phyloP scores from a whole-genome alignment of 805 yeast species.

The Candida sakaeoensis region DNA sequence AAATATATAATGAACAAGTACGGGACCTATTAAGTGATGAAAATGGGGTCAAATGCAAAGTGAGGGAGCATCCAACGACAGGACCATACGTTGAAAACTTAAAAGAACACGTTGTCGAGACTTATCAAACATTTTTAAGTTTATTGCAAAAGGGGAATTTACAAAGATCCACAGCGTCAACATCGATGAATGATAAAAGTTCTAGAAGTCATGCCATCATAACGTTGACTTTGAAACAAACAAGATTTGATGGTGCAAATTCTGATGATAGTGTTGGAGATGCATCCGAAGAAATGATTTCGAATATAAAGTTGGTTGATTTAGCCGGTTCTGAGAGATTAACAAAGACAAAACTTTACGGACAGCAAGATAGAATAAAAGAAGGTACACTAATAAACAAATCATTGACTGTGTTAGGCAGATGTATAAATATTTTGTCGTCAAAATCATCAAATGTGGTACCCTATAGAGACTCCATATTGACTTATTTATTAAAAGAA shows the following conservation, averaged over 20 bases:
- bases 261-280: constrained; percentile 26
- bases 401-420: constrained; percentile 72
- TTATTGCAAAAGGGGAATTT: constrained; percentile 50
- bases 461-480: constrained; percentile 71
- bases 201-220: constrained; percentile 82
- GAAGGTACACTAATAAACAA: constrained; percentile 80
- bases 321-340: constrained; percentile 82
- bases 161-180: constrained; percentile 65
- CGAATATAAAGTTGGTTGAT: constrained; percentile 69
- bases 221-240: constrained; percentile 59
- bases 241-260: constrained; percentile 31
- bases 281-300: constrained; percentile 46
- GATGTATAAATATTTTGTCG: constrained; percentile 51
- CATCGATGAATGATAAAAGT: constrained; percentile 67
- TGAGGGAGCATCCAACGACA: constrained; percentile 62
- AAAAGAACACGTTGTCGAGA: constrained; percentile 47
- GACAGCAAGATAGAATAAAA: constrained; percentile 50
- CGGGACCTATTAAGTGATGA: constrained; percentile 49
- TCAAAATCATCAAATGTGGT: constrained; percentile 43
- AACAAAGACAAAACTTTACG: constrained; percentile 56
- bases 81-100: constrained; percentile 75
- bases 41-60: constrained; percentile 32
- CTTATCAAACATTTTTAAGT: constrained; percentile 46
- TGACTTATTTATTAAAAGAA: constrained; percentile 74
- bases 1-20: constrained; percentile 75